Evolutionary conservation across 2,329 filamentous ascomycete species (phyloP), one percentile per base, ranked within the genome.

Genomic region (Bipolaris bicolor): DNA sequence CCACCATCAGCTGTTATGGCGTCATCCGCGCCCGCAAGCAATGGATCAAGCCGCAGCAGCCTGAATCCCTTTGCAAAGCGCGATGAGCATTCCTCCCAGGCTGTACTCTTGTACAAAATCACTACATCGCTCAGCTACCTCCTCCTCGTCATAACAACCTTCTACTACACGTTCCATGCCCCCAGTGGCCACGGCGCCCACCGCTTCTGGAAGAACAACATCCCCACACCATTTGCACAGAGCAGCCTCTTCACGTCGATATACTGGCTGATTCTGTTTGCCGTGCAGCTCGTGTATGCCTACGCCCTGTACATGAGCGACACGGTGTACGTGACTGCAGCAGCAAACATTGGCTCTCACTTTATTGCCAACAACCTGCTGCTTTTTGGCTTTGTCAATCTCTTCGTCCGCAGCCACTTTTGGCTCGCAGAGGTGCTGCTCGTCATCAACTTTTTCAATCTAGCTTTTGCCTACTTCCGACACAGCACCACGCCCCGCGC

Each of bases 331-430:
- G 85, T 91, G 62, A 84, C 86, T 58, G 83, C 86, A 15, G 90
- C 92, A 20, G 89, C 89, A 64, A 88, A 90, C 64, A 88, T 96
- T 13, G 92, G 90, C 59, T 84, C 86, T 66, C 91, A 96, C 81
- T 96, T 94, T 77, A 92, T 96, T 74, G 74, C 90, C 67, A 90
- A 92, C 83, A 97, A 96, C 77, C 79, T 97, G 40, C 83, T 96
- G 58, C 86, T 92, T 76, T 90, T 93, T 65, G 86, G 85, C 66
- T 96, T 92, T 76, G 85, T 96, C 68, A 87, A 93, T 81, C 86
- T 96, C 60, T 96, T 94, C 81, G 88, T 90, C 51, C 86, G 88
- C 67, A 86, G 82, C 47, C 84, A 90, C 76, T 95, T 93, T 79
- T 83, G 86, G 80, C 86, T 88, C 77, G 87, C 90, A 9, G 89